phyloP scores from a whole-genome alignment of 345 rosid species.

The Nephelium lappaceum region DNA sequence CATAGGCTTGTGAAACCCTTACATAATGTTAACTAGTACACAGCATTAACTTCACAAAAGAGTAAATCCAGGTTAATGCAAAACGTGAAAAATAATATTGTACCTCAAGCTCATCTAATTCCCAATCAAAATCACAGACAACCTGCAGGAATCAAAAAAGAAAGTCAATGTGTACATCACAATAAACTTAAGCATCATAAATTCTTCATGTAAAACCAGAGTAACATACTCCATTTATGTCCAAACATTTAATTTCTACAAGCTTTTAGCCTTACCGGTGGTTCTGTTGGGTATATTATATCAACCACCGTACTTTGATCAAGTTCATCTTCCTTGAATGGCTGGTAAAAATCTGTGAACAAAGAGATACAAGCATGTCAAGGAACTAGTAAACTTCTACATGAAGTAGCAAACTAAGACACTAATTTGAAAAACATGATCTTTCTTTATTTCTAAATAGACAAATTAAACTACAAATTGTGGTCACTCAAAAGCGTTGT shows the following conservation, averaged over 20 bases:
- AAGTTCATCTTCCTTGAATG: conserved; percentile 81
- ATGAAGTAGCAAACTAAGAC: background rate
- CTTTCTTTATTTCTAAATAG: background rate
- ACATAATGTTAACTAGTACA: background rate
- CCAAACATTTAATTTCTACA: conserved; percentile 17
- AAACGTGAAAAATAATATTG: conserved; percentile 20
- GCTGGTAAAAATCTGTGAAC: conserved; percentile 80
- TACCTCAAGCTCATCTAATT: conserved; percentile 85
- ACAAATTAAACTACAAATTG: background rate
- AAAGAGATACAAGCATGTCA: conserved; percentile 14
- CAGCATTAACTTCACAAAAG: conserved; percentile 3
- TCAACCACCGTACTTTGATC: conserved; percentile 89
- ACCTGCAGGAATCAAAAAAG: conserved; percentile 60
- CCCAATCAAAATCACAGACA: conserved; percentile 96
- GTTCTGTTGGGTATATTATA: conserved; percentile 77
- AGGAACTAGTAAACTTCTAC: conserved; percentile 6
- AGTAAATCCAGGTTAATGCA: background rate
- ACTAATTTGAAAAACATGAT: background rate
- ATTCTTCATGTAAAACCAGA: background rate
- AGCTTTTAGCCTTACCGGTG: conserved; percentile 59
- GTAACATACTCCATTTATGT: conserved; percentile 1
- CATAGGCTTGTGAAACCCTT: background rate
- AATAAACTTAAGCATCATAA: background rate
- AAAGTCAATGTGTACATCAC: conserved; percentile 17
- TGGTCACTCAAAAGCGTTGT: background rate